A percentile compares a stretch with the other conserved stretches of the same genome.
Conservation (phyloP, 768 basidiomycete species). For the Rhizopogon roseolus region DNA sequence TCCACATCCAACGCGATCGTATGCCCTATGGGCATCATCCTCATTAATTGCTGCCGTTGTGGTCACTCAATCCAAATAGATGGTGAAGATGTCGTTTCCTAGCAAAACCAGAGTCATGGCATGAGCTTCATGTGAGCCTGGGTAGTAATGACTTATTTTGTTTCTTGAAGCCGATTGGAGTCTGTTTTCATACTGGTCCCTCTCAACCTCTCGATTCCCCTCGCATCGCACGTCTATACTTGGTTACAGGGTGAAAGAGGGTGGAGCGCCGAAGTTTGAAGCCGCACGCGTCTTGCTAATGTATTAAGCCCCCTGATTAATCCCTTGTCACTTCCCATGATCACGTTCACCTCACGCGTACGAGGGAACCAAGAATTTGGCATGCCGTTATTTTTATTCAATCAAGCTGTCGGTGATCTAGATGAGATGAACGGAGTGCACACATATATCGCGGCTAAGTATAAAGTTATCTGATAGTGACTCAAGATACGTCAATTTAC, state of each 20-base stretch:
- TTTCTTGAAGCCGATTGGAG: background rate
- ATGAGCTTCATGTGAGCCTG: too few species aligned
- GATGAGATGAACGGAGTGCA: background rate
- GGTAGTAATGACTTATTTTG: background rate
- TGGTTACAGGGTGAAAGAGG: background rate
- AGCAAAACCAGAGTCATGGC: background rate
- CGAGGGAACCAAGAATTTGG: background rate
- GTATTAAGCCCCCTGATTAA: background rate
- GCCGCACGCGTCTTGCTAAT: background rate
- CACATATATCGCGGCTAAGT: background rate
- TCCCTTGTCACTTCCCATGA: background rate
- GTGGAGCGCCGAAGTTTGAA: background rate
- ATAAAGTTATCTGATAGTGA: background rate
- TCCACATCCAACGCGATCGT: background rate
- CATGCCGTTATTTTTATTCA: background rate
- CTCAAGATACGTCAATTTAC: background rate
- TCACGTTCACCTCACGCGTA: background rate
- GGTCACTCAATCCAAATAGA: background rate
- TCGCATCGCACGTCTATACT: background rate
- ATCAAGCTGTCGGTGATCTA: background rate
- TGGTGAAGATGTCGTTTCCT: background rate
- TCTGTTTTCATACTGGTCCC: background rate
- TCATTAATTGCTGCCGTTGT: too few species aligned
- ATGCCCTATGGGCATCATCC: background rate
- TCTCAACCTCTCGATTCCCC: background rate